Percentiles rank a stretch among this genome's conserved stretches.
These are phyloP conservation scores for Mycena floridula DNA, from an alignment of 768 basidiomycete genomes.

Conservation along the genomic window DNA sequence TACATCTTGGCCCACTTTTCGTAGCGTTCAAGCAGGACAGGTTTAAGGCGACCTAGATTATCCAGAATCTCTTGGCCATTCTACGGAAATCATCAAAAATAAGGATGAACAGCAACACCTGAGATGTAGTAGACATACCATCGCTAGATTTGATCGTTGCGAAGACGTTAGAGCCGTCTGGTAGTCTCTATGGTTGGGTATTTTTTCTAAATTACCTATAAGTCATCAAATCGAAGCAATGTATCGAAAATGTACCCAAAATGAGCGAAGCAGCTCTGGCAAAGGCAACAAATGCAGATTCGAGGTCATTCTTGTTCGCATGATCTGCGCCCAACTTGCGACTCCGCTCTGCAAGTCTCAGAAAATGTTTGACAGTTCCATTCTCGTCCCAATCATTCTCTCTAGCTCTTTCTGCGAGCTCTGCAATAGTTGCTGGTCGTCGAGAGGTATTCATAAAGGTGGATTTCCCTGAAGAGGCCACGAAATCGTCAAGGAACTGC, in stretches of 20 bases:
- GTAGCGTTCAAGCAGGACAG: conserved; percentile 53
- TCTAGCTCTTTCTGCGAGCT: conserved; percentile 39
- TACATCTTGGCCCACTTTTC: conserved; percentile 51
- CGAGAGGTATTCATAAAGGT: background rate
- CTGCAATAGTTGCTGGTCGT: conserved; percentile 38
- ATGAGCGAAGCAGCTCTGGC: conserved; percentile 52
- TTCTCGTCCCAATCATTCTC: conserved; percentile 35
- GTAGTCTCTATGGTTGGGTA: conserved; percentile 72
- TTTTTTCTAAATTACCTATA: conserved; percentile 67
- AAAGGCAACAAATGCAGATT: conserved; percentile 46
- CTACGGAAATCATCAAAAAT: conserved; percentile 27
- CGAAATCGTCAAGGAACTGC: background rate
- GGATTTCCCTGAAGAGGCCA: background rate
- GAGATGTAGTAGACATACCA: conserved; percentile 42
- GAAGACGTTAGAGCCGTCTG: conserved; percentile 41
- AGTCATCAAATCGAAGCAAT: too few relatives aligned
- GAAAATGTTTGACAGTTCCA: conserved; percentile 41
- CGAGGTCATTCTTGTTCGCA: conserved; percentile 34
- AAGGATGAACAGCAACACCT: background rate
- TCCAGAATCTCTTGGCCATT: conserved; percentile 73
- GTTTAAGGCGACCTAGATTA: conserved; percentile 59
- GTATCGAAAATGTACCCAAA: too few relatives aligned
- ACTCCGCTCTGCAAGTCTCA: conserved; percentile 40
- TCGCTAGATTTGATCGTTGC: conserved; percentile 61
- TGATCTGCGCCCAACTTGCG: conserved; percentile 31